Conservation (phyloP, 306 rosid species). For the barrel medic (Medicago truncatula) region DNA sequence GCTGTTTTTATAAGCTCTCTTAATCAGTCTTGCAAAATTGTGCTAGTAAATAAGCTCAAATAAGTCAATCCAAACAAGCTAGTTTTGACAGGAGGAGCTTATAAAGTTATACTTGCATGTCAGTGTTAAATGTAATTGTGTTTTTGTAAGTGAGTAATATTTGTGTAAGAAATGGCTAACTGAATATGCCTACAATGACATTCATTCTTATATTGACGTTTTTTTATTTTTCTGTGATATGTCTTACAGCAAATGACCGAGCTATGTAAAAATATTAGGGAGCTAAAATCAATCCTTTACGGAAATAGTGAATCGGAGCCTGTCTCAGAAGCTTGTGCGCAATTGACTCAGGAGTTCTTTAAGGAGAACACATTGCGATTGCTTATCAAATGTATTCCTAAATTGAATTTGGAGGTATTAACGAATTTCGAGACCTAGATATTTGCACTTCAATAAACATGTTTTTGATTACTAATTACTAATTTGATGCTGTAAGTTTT, state of each 20-base stretch:
- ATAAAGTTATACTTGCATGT: neutral
- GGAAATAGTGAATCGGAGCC: conserved; percentile 98
- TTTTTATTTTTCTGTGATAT: conserved; percentile 46
- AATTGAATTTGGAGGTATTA: conserved; percentile 92
- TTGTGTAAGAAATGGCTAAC: neutral
- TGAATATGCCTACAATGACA: neutral
- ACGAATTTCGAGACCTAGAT: conserved; percentile 8
- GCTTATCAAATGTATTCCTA: conserved; percentile 76
- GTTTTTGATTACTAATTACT: neutral
- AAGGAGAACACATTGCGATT: conserved; percentile 79
- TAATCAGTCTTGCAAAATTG: no score
- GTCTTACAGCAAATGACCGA: conserved; percentile 68
- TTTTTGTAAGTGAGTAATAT: neutral
- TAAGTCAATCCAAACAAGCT: neutral
- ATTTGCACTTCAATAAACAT: conserved; percentile 10
- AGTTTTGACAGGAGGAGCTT: conserved; percentile 7
- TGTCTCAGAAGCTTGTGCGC: conserved; percentile 88
- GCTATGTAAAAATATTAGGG: conserved; percentile 77
- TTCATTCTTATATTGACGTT: conserved; percentile 21
- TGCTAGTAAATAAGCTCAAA: neutral
- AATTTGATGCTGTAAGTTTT: conserved; percentile 1
- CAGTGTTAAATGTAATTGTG: conserved; percentile 13
- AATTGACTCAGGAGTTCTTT: conserved; percentile 91
- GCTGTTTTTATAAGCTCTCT: no score
- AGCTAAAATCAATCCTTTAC: conserved; percentile 84